Evolutionary conservation across 257 asterid genomes (phyloP).

Genomic region (Solanum sparsipilum): DNA sequence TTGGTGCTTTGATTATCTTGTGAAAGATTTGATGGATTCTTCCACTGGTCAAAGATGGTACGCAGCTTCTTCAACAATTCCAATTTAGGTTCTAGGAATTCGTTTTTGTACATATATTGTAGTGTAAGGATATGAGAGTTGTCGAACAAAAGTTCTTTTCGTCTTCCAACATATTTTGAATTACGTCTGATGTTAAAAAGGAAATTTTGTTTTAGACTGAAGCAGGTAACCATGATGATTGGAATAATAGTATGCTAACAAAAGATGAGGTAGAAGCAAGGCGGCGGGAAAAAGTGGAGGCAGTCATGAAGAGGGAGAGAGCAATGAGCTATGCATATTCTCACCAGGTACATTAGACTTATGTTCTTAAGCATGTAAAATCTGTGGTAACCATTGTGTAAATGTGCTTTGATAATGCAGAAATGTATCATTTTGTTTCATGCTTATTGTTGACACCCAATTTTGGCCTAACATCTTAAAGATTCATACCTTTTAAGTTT

Average conservation of each 20-base stretch:
- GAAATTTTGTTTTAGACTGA: constrained; percentile 32
- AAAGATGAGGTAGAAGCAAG: constrained; percentile 74
- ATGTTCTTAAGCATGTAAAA: neutral
- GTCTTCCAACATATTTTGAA: neutral
- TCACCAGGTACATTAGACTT: constrained; percentile 42
- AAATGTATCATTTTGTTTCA: neutral
- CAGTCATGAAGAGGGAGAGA: constrained; percentile 79
- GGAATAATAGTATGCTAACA: constrained; percentile 79
- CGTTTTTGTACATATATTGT: neutral
- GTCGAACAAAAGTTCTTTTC: neutral
- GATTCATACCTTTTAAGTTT: neutral
- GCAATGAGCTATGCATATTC: constrained; percentile 89
- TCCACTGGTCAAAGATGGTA: neutral
- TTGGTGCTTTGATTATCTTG: neutral
- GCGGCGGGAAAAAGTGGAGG: constrained; percentile 64
- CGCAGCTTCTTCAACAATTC: neutral
- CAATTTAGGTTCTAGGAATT: neutral
- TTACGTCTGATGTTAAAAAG: neutral
- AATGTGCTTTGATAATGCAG: neutral
- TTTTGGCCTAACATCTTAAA: neutral
- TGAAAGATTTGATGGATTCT: neutral
- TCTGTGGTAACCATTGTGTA: neutral
- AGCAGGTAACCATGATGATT: constrained; percentile 45
- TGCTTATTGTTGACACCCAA: neutral
- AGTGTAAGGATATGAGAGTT: neutral